These are phyloP conservation scores for Aspergillus sp. DNA, from an alignment of 2,329 filamentous ascomycete species.

Conservation along the genomic window DNA sequence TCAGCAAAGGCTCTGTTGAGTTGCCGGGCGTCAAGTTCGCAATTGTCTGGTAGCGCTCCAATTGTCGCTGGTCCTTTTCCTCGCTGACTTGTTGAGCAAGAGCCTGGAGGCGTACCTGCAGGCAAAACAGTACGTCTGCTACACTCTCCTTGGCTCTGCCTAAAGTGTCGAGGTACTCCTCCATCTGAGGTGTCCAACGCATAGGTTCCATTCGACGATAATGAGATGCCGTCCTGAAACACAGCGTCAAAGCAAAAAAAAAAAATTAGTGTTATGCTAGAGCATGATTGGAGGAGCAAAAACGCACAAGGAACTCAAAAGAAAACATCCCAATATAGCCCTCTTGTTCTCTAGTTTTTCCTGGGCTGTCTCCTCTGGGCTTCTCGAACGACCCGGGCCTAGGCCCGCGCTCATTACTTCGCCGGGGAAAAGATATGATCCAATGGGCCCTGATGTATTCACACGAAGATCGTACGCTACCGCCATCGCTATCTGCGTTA, in stretches of 20 bases:
- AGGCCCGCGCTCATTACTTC: background rate
- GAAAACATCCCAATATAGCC: background rate
- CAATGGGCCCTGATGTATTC: background rate
- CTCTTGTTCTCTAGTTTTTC: background rate
- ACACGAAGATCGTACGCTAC: background rate
- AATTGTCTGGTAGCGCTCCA: background rate
- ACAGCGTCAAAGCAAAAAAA: background rate
- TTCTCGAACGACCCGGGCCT: background rate
- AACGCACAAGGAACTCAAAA: background rate
- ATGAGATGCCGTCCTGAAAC: background rate
- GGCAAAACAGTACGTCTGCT: background rate
- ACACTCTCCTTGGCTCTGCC: background rate
- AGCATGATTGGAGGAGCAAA: background rate
- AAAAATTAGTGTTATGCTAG: background rate
- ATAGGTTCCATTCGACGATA: background rate
- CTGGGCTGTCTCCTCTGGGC: background rate
- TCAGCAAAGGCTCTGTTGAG: background rate
- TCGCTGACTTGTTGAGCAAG: background rate
- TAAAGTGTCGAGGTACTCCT: background rate
- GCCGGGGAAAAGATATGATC: background rate
- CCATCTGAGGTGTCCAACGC: conserved; percentile 1
- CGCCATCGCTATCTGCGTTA: background rate
- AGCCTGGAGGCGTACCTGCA: conserved; percentile 2
- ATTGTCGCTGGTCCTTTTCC: background rate
- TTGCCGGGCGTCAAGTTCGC: background rate